phyloP scores from a whole-genome alignment of 2,329 filamentous ascomycete species.

The Colletotrichum chlorophyti region DNA sequence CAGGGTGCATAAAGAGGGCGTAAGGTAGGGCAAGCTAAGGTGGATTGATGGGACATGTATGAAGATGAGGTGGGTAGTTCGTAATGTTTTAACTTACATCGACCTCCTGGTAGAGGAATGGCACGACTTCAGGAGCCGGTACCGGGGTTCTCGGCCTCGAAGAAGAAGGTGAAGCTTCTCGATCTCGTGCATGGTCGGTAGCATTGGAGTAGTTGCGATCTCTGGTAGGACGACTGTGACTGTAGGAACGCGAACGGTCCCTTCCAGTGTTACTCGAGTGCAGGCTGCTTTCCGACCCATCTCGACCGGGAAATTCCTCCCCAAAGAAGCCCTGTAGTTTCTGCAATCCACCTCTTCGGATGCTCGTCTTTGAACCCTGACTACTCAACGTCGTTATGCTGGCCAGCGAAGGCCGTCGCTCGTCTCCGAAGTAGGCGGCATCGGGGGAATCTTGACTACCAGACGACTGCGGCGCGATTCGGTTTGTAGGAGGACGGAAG shows the following conservation, averaged over 20 bases:
- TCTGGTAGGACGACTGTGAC: constrained; percentile 62
- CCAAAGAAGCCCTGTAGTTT: constrained; percentile 93
- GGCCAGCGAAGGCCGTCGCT: constrained; percentile 84
- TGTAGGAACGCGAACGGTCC: constrained; percentile 70
- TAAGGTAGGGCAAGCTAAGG: too few species aligned
- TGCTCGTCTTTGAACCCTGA: constrained; percentile 77
- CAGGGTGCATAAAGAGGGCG: too few species aligned
- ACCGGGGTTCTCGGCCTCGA: constrained; percentile 85
- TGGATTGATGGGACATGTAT: too few species aligned
- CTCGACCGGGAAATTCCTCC: constrained; percentile 79
- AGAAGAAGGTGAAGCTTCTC: constrained; percentile 74
- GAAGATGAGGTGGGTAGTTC: too few species aligned
- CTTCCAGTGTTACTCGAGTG: constrained; percentile 57
- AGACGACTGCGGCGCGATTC: constrained; percentile 45
- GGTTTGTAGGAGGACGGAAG: constrained; percentile 53
- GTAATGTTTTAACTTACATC: constrained; percentile 67
- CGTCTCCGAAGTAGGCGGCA: constrained; percentile 68
- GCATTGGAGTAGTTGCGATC: constrained; percentile 84
- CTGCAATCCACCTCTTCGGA: constrained; percentile 75
- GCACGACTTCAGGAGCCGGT: constrained; percentile 90
- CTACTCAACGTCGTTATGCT: constrained; percentile 88
- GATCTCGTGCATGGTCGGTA: constrained; percentile 68
- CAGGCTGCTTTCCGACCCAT: constrained; percentile 77
- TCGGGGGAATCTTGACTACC: constrained; percentile 67
- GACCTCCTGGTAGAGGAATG: constrained; percentile 93